Base-by-base conservation (phyloP, 495 filamentous ascomycete species). In the Penicillium turbatum region DNA sequence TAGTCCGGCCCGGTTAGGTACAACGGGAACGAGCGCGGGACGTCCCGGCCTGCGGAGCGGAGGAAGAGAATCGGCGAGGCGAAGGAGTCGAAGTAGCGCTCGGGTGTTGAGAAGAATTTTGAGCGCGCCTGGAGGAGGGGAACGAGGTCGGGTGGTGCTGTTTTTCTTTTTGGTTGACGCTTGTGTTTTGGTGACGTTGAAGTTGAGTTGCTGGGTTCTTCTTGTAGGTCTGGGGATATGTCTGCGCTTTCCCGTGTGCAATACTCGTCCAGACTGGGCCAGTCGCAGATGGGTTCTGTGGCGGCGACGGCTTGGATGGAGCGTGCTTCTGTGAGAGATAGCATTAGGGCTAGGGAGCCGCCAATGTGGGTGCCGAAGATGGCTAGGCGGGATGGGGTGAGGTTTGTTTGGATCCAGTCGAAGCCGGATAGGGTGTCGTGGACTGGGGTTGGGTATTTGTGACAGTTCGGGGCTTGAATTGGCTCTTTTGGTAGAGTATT, bases 21-120 rank as follows among this genome's bases (percentile, higher is more conserved):
- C 24, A 51, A 40, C 1, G 72, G 70, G 37, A 69, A 72, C 0
- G 39, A 12, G 13, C 55, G 55, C 1, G 76, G 77, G 0, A 75
- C 59, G 24, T 73, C 70, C 21, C 62, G 64, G 1, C 72, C 75
- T 0, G 79, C 57, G 0, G 79, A 76, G 26, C 82, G 74, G 35
- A 84, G 79, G 59, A 83, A 83, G 4, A 82, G 69, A 7, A 81
- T 66, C 0, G 82, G 82, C 5, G 79, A 83, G 1, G 82, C 82
- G 56, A 85, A 84, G 1, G 80, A 67, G 54, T 84, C 82, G 38
- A 82, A 82, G 57, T 71, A 81, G 12, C 73, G 57, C 48, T 78
- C 75, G 7, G 75, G 71, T 2, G 67, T 72, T 3, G 61, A 19
- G 58, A 85, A 85, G 19, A 78, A 62, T 3, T 53, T 17, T 16